Evolutionary conservation across 208 protist species (phyloP).

Genomic region (Leishmania tarentolae): DNA sequence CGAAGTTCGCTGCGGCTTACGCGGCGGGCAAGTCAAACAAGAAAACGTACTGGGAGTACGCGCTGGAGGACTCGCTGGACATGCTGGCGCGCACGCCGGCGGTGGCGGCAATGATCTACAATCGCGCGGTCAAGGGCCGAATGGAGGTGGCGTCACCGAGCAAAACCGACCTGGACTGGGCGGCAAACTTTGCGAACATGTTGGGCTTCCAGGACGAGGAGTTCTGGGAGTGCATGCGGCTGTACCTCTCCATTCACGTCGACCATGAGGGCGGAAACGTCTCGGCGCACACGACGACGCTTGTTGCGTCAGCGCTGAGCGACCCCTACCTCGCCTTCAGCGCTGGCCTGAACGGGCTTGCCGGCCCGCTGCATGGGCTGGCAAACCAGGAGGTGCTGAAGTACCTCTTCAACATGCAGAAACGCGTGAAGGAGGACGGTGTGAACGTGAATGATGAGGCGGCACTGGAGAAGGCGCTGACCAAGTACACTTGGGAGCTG

Average conservation of each 20-base stretch:
- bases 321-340: constrained; percentile 97
- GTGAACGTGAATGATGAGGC: constrained; percentile 51
- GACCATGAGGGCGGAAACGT: constrained; percentile 98
- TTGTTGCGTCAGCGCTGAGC: constrained; percentile 97
- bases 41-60: constrained; percentile 95
- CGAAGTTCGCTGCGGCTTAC: constrained; percentile 95
- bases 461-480: constrained; percentile 75
- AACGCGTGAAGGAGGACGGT: constrained; percentile 56
- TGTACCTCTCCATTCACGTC: constrained; percentile 97
- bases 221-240: constrained; percentile 97
- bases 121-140: constrained; percentile 65
- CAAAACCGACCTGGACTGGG: constrained; percentile 91
- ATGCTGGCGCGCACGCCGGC: constrained; percentile 89
- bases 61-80: constrained; percentile 95
- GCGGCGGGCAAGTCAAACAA: constrained; percentile 89
- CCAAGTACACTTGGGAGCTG: constrained; percentile 90
- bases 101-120: constrained; percentile 94
- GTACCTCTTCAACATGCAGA: constrained; percentile 71
- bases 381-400: constrained; percentile 98
- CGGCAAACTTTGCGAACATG: constrained; percentile 95
- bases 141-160: constrained; percentile 43
- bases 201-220: constrained; percentile 91
- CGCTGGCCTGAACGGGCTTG: constrained; percentile 95
- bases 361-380: constrained; percentile 97
- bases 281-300: constrained; percentile 96